Conservation (phyloP, 2,329 filamentous ascomycete species). For the Thielaviopsis euricoi region DNA sequence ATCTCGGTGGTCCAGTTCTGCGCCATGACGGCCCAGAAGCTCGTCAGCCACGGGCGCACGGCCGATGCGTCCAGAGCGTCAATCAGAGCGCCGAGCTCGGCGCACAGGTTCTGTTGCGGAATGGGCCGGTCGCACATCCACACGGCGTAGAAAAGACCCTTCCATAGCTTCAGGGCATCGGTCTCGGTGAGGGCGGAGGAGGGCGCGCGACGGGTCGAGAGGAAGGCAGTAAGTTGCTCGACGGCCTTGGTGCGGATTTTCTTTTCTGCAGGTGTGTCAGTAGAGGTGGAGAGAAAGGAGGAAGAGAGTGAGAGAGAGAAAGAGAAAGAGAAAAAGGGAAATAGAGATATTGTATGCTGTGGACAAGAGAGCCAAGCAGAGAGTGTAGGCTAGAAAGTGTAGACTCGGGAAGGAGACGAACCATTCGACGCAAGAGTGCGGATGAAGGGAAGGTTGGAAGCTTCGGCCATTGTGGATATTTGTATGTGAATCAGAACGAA, state of each 20-base stretch:
- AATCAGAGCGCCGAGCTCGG: slow-evolving; percentile 54
- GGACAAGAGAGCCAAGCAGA: background rate
- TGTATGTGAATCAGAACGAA: background rate
- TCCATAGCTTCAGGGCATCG: slow-evolving; percentile 82
- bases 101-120: slow-evolving; percentile 71
- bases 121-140: slow-evolving; percentile 86
- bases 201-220: slow-evolving; percentile 32
- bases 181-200: slow-evolving; percentile 36
- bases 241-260: slow-evolving; percentile 64
- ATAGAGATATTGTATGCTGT: too few relatives aligned
- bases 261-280: slow-evolving; percentile 40
- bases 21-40: slow-evolving; percentile 55
- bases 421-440: slow-evolving; percentile 73
- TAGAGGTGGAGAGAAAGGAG: background rate
- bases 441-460: slow-evolving; percentile 52
- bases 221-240: slow-evolving; percentile 59
- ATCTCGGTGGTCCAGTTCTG: slow-evolving; percentile 55
- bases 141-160: slow-evolving; percentile 80
- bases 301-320: background rate
- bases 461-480: slow-evolving; percentile 21
- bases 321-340: background rate
- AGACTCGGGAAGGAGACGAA: slow-evolving; percentile 26
- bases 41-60: slow-evolving; percentile 31
- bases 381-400: background rate
- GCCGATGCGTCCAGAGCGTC: slow-evolving; percentile 20